phyloP scores from a whole-genome alignment of 2,329 filamentous ascomycete genomes.

The Myriosclerotinia scirpicola region DNA sequence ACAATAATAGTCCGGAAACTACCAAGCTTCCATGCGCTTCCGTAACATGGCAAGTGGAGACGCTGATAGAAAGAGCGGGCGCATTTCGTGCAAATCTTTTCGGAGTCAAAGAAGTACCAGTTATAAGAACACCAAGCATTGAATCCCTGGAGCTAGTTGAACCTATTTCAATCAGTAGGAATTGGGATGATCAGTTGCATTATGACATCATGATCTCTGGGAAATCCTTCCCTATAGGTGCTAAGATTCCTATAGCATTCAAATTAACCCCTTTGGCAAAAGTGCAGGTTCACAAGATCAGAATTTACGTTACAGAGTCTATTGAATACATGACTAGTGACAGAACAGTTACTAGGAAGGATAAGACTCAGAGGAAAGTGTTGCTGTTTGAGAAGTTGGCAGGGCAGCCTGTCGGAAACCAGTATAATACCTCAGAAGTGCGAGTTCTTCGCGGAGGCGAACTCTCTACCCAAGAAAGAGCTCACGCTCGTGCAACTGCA shows the following conservation, averaged over 20 bases:
- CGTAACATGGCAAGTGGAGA: conserved; percentile 70
- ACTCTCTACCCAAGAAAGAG: conserved; percentile 52
- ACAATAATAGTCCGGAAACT: conserved; percentile 71
- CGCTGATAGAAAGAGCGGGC: conserved; percentile 66
- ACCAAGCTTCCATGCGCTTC: conserved; percentile 70
- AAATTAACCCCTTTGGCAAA: conserved; percentile 73
- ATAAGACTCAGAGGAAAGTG: conserved; percentile 61
- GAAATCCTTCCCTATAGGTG: conserved; percentile 71
- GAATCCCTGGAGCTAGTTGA: conserved; percentile 71
- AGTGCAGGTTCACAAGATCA: conserved; percentile 72
- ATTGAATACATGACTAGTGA: conserved; percentile 69
- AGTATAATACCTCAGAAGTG: conserved; percentile 66
- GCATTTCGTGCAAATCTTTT: conserved; percentile 69
- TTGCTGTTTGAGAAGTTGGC: conserved; percentile 71
- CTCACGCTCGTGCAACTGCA: conserved; percentile 40
- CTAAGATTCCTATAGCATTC: conserved; percentile 72
- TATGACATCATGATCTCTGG: conserved; percentile 78
- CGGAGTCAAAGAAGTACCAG: conserved; percentile 64
- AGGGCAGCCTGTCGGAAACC: conserved; percentile 60
- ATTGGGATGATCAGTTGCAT: conserved; percentile 74
- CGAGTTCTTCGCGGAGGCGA: conserved; percentile 66
- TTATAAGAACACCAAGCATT: conserved; percentile 69
- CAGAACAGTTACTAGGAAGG: conserved; percentile 66
- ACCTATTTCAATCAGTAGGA: conserved; percentile 72
- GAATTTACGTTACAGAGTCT: conserved; percentile 71